phyloP scores from a whole-genome alignment of 2,329 filamentous ascomycete genomes.

The Mycosphaerelloides madeirae region DNA sequence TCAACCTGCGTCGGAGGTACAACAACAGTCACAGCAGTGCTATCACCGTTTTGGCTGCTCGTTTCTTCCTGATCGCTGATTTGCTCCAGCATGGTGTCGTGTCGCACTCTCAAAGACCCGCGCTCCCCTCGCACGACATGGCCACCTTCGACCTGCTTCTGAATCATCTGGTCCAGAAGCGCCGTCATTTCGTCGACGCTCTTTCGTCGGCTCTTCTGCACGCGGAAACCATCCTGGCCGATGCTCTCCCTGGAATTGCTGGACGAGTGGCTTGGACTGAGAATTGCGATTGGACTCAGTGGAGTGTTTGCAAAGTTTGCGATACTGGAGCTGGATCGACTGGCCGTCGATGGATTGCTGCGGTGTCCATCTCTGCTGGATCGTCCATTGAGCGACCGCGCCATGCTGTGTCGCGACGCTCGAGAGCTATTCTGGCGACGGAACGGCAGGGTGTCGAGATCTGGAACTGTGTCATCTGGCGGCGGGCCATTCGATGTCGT shows the following conservation, averaged over 20 bases:
- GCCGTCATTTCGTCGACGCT: slow-evolving; percentile 89
- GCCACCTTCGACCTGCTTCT: slow-evolving; percentile 74
- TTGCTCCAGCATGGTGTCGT: slow-evolving; percentile 14
- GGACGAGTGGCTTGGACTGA: slow-evolving; percentile 18
- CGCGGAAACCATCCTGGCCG: slow-evolving; percentile 3
- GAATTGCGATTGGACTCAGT: slow-evolving; percentile 28
- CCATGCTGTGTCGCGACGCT: slow-evolving; percentile 16
- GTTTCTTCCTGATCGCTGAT: slow-evolving; percentile 4
- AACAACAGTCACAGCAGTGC: too few species aligned
- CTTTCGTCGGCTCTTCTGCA: slow-evolving; percentile 37
- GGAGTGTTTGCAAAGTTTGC: slow-evolving; percentile 28
- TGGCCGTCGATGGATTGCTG: slow-evolving; percentile 23
- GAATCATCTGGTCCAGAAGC: slow-evolving; percentile 95
- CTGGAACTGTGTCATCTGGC: slow-evolving; percentile 17
- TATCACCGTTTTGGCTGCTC: too few species aligned
- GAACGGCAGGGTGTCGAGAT: slow-evolving; percentile 15
- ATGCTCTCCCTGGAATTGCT: slow-evolving; percentile 16
- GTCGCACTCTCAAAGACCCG: slow-evolving; percentile 56
- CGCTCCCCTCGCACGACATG: slow-evolving; percentile 62
- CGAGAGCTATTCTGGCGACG: slow-evolving; percentile 19
- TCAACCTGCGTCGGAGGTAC: too few species aligned
- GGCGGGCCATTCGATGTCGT: slow-evolving; percentile 13
- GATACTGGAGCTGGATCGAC: slow-evolving; percentile 22
- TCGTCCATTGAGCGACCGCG: slow-evolving; percentile 1
- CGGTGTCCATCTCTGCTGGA: slow-evolving; percentile 14